Conservation (phyloP, 2,329 filamentous ascomycete genomes). For the Tricladium varicosporioides region DNA sequence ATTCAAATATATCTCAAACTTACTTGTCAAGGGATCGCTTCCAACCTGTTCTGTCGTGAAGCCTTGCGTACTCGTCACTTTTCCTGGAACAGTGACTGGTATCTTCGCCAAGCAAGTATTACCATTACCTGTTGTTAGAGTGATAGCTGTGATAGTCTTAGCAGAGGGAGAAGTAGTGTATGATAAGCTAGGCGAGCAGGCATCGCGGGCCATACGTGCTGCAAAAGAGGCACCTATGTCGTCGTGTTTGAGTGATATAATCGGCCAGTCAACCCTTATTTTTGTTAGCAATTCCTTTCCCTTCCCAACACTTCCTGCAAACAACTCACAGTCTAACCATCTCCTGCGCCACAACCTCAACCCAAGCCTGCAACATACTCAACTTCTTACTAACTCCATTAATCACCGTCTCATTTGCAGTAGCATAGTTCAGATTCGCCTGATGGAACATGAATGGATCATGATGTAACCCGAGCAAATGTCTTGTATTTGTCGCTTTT, state of each 20-base stretch:
- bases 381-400: constrained; percentile 28
- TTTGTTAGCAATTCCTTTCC: not conserved
- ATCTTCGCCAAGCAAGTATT: not conserved
- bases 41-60: constrained; percentile 39
- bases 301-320: not conserved
- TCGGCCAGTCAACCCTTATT: constrained; percentile 47
- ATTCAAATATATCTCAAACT: constrained; percentile 42
- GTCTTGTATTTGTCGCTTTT: constrained; percentile 50
- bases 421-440: constrained; percentile 54
- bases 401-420: constrained; percentile 34
- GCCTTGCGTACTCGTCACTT: not conserved
- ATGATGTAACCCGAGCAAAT: constrained; percentile 50
- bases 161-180: not conserved
- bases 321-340: constrained; percentile 30
- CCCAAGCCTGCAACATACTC: constrained; percentile 31
- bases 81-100: not conserved
- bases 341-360: constrained; percentile 31
- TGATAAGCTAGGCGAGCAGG: not conserved
- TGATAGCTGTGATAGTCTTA: constrained; percentile 43
- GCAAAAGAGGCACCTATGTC: not conserved
- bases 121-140: constrained; percentile 14
- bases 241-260: constrained; percentile 38
- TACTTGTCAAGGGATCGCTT: constrained; percentile 48
- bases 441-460: constrained; percentile 51
- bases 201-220: not conserved